Conservation (phyloP, 2,329 filamentous ascomycete species). For the Ophiostoma himal-ulmi region DNA sequence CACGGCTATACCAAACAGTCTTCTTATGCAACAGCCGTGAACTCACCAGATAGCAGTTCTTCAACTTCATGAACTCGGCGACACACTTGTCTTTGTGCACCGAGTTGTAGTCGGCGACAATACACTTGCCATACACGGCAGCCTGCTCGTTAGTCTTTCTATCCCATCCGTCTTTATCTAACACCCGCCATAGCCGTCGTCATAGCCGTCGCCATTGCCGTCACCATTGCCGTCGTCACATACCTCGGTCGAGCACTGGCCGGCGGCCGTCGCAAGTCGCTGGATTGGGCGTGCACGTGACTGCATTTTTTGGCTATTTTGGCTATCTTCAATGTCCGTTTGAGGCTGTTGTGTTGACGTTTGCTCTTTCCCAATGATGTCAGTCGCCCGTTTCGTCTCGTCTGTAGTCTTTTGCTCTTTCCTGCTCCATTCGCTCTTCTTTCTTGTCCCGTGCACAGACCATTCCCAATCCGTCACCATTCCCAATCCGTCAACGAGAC, state of each 20-base stretch:
- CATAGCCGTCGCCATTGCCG: neutral
- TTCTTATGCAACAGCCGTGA: neutral
- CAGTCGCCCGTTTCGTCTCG: conserved; percentile 6
- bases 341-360: neutral
- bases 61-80: conserved; percentile 76
- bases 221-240: neutral
- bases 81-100: conserved; percentile 87
- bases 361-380: neutral
- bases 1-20: neutral
- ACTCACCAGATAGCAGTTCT: conserved; percentile 78
- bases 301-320: conserved; percentile 31
- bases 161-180: neutral
- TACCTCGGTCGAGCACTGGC: conserved; percentile 53
- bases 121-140: conserved; percentile 81
- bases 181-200: neutral
- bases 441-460: conserved; percentile 13
- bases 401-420: conserved; percentile 10
- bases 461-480: conserved; percentile 18
- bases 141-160: conserved; percentile 49
- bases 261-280: conserved; percentile 49
- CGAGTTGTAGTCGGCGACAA: conserved; percentile 82
- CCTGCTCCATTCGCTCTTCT: conserved; percentile 16
- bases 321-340: neutral
- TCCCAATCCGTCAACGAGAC: conserved; percentile 12
- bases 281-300: conserved; percentile 46